These are phyloP conservation scores for Abelmoschus esculentus DNA, from an alignment of 345 rosid species.

Conservation along the genomic window DNA sequence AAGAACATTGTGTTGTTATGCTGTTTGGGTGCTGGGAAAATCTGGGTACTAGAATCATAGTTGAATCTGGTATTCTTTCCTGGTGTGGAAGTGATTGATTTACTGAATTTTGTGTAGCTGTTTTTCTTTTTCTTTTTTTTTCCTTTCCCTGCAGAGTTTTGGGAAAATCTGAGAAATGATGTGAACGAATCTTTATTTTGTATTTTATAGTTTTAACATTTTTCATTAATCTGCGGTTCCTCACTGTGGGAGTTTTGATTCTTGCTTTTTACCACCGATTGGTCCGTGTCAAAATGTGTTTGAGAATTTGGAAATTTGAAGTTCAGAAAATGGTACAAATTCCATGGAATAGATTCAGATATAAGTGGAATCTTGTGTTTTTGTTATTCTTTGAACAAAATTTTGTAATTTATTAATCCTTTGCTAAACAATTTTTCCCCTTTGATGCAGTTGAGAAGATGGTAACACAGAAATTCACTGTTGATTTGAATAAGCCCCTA, in stretches of 20 bases:
- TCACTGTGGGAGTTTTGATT: not conserved
- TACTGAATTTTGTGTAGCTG: not conserved
- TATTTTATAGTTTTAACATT: not conserved
- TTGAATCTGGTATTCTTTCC: not conserved
- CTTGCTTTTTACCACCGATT: too few species aligned
- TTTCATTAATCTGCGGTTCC: not conserved
- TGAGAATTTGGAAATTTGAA: not conserved
- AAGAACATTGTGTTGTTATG: constrained; percentile 5
- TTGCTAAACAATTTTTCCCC: not conserved
- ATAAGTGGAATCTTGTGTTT: not conserved
- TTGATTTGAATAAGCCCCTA: constrained; percentile 79
- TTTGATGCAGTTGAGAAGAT: constrained; percentile 34
- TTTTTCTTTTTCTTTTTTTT: not conserved
- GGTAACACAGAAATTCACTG: constrained; percentile 73
- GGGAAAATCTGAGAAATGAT: not conserved
- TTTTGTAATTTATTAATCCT: not conserved
- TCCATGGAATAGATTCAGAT: not conserved
- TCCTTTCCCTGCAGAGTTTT: too few species aligned
- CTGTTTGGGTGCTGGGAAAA: constrained; percentile 13
- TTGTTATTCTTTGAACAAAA: not conserved
- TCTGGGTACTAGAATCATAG: not conserved
- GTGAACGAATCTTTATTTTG: not conserved
- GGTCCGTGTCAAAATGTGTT: not conserved
- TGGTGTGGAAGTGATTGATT: not conserved
- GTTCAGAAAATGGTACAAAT: not conserved